Conservation (phyloP, 352 stramenopile species). For the Globisporangium nunn region DNA sequence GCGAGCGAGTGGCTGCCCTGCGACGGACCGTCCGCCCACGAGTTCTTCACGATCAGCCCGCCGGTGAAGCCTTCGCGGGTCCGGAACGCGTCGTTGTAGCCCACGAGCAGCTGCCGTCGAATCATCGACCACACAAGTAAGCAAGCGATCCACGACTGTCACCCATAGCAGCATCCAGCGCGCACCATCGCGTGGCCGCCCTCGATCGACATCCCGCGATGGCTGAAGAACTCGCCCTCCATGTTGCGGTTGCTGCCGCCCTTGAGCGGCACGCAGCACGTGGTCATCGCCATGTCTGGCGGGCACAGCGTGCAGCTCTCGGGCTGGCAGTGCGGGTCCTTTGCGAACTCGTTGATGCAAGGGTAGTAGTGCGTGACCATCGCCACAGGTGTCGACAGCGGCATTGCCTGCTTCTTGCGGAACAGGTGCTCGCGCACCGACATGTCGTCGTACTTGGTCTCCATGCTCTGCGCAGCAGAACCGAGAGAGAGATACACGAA, state of each 20-base stretch:
- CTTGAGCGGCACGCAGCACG: slow-evolving; percentile 69
- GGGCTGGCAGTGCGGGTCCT: slow-evolving; percentile 48
- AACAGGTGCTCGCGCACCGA: slow-evolving; percentile 66
- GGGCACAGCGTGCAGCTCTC: slow-evolving; percentile 67
- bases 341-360: slow-evolving; percentile 56
- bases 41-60: slow-evolving; percentile 76
- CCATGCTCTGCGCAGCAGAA: slow-evolving; percentile 35
- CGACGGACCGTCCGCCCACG: slow-evolving; percentile 48
- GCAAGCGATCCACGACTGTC: neutral
- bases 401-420: slow-evolving; percentile 71
- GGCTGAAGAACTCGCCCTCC: slow-evolving; percentile 80
- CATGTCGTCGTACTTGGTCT: slow-evolving; percentile 79
- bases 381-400: slow-evolving; percentile 61
- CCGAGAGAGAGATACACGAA: neutral
- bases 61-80: slow-evolving; percentile 71
- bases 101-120: slow-evolving; percentile 52
- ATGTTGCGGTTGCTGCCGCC: slow-evolving; percentile 72
- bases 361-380: slow-evolving; percentile 81
- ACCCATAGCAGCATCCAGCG: neutral
- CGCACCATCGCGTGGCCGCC: slow-evolving; percentile 71
- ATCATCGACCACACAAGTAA: neutral
- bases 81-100: slow-evolving; percentile 71
- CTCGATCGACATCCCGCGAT: slow-evolving; percentile 75
- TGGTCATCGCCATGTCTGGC: slow-evolving; percentile 64
- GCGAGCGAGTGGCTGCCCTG: slow-evolving; percentile 70